Conservation (phyloP, 306 rosid genomes). For the Lathyrus tuberosus region DNA sequence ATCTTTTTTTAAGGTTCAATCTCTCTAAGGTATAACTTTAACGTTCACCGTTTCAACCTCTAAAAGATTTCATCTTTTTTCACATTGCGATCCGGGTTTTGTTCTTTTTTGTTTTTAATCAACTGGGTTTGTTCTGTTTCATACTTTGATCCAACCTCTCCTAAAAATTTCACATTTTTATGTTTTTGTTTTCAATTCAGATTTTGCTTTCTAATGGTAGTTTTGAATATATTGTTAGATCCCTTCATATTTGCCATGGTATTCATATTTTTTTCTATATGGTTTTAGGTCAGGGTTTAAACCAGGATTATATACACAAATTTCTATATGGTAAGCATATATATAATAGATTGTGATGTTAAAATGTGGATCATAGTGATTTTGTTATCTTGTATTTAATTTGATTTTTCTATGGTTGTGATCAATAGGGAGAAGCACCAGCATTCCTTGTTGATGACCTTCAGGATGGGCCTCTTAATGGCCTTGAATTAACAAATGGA, state of each 20-base stretch:
- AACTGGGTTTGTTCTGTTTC: constrained; percentile 34
- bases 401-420: constrained; percentile 45
- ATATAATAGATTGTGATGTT: constrained; percentile 21
- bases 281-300: constrained; percentile 60
- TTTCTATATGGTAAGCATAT: constrained; percentile 73
- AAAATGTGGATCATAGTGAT: constrained; percentile 39
- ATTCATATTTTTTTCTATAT: constrained; percentile 46
- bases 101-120: constrained; percentile 1
- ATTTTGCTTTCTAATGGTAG: constrained; percentile 22
- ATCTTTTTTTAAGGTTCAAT: constrained; percentile 36
- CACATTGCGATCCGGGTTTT: constrained; percentile 41
- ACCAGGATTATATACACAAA: constrained; percentile 47
- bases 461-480: constrained; percentile 56
- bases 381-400: constrained; percentile 40
- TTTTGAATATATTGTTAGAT: constrained; percentile 44
- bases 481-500: constrained; percentile 60
- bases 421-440: constrained; percentile 87
- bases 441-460: constrained; percentile 68
- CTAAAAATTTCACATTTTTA: background rate
- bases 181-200: constrained; percentile 10
- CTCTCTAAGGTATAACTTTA: constrained; percentile 42
- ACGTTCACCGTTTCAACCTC: constrained; percentile 19
- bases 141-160: constrained; percentile 45
- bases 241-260: constrained; percentile 36
- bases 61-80: constrained; percentile 22